phyloP scores from a whole-genome alignment of 2,329 filamentous ascomycete species.

The Trichoderma koningii region DNA sequence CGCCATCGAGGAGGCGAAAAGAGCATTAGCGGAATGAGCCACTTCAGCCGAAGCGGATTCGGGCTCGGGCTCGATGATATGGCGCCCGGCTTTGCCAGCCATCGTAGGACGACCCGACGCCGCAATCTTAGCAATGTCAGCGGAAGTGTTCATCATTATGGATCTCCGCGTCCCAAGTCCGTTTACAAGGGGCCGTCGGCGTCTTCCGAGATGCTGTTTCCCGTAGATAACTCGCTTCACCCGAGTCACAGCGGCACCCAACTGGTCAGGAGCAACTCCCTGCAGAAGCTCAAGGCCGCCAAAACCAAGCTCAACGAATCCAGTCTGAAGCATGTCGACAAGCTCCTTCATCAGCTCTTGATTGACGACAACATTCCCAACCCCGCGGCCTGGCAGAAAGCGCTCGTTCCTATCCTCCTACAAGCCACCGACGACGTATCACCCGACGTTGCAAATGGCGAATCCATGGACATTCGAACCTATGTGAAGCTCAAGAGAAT shows the following conservation, averaged over 20 bases:
- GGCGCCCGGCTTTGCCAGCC: constrained; percentile 59
- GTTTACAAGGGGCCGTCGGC: constrained; percentile 58
- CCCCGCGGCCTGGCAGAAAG: constrained; percentile 80
- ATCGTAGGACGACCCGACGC: constrained; percentile 64
- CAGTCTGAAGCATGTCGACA: constrained; percentile 84
- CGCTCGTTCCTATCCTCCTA: constrained; percentile 84
- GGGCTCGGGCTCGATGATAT: constrained; percentile 65
- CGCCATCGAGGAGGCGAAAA: constrained; percentile 74
- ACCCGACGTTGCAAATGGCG: constrained; percentile 84
- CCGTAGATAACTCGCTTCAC: constrained; percentile 49
- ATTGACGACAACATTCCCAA: constrained; percentile 74
- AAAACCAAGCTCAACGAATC: constrained; percentile 84
- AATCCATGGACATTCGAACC: constrained; percentile 95
- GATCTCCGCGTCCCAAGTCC: constrained; percentile 69
- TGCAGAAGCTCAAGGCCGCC: constrained; percentile 72
- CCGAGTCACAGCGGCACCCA: constrained; percentile 49
- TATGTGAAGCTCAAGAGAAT: constrained; percentile 98
- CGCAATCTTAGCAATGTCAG: constrained; percentile 86
- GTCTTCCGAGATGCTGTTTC: constrained; percentile 54
- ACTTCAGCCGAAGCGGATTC: constrained; percentile 63
- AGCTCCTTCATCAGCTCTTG: constrained; percentile 79
- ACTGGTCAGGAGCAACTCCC: constrained; percentile 77
- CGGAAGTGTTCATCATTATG: constrained; percentile 64
- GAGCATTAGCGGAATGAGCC: constrained; percentile 69
- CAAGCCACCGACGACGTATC: constrained; percentile 93